Evolutionary conservation across 352 stramenopile genomes (phyloP), one percentile per base, ranked within the genome.

Genomic region (Pythium diclinum): DNA sequence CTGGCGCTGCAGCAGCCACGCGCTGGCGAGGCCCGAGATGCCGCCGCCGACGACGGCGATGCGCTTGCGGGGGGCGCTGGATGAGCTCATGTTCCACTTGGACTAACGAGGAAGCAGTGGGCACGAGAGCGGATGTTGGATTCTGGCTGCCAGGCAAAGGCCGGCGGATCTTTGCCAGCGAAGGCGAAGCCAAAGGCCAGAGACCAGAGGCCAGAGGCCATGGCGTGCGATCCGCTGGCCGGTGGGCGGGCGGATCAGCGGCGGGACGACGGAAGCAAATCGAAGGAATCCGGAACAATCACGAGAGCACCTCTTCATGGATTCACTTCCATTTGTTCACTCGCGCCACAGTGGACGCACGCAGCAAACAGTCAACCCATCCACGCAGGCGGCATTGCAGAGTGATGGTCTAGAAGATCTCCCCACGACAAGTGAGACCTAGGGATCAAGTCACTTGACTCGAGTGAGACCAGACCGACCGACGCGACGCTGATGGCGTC

Each of bases 31-130:
- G 6, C 70, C 70, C n/a, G 70, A 73, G 56, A 76, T 76, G 62
- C 70, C 70, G 56, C 70, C 65, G 49, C 70, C 65, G 16, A 76
- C 57, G 19, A 76, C 63, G 9, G 70, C 70, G 66, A 76, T 74
- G 44, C 65, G 69, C 63, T 75, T 75, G 47, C 59, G 53, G n/a
- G 56, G 28, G 8, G 23, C 19, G 2, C 19, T 60, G 33, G 63
- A 19, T 42, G 59, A 38, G 63, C 63, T 65, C 63, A 69, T 64
- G 46, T 19, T 53, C 46, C 10, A 7, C 7, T 32, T 3, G 23
- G 25, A 25, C 30, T 28, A 56, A 3, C 3, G 25, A 38, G 28
- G 17, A 19, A 53, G 19, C 19, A 33, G 46, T 40, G 51, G 28
- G 19, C 47, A 13, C 47, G 25, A 55, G 30, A 16, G 2, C 51